Base-by-base conservation (phyloP, 2,329 filamentous ascomycete genomes). In the Aspergillus aculeatus region DNA sequence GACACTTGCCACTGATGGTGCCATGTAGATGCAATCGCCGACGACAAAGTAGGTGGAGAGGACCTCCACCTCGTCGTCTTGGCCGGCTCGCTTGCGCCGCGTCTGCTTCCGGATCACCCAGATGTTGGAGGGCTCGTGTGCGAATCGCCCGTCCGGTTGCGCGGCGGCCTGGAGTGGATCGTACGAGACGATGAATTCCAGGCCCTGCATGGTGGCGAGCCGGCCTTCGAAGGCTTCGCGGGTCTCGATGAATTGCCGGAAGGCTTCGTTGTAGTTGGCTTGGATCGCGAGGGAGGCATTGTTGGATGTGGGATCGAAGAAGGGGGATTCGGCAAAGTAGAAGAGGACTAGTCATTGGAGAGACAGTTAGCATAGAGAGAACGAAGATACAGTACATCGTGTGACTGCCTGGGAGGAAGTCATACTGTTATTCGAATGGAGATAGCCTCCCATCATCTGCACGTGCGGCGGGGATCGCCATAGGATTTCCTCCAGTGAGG, bases 301-400 rank as follows among this genome's bases (percentile, higher is more conserved):
- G 72, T 87, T 87, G 61, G 82, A 85, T 14, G 79, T 81, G 24
- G 77, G 73, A 62, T 88, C 86, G 71, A 86, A 87, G 77, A 86
- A 88, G n/a, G 84, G 84, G 1, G 84, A 86, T 65, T 83, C 79
- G 58, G 80, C 79, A 69, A 89, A 86, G 73, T 88, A 88, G 68
- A 83, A 84, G 57, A 87, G 80, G 48, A 88, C 80, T 84, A 54
- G 4, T 35, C 16, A 54, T 9, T 19, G 2, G 11, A 53, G 2
- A 24, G 58, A 24, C 44, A 23, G 53, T 52, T 50, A 38, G 50
- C 14, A 50, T 52, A 16, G 55, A 47, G 50, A 47, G 54, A 24
- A 23, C 31, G 38, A 38, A 44, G 16, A 29, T n/a, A 14, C 14
- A 14, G 50, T 23, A 14, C 14, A 14, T 50, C 11, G 5, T 32